These are phyloP conservation scores for Dicorynia guianensis DNA, from an alignment of 306 rosid species.

Conservation along the genomic window DNA sequence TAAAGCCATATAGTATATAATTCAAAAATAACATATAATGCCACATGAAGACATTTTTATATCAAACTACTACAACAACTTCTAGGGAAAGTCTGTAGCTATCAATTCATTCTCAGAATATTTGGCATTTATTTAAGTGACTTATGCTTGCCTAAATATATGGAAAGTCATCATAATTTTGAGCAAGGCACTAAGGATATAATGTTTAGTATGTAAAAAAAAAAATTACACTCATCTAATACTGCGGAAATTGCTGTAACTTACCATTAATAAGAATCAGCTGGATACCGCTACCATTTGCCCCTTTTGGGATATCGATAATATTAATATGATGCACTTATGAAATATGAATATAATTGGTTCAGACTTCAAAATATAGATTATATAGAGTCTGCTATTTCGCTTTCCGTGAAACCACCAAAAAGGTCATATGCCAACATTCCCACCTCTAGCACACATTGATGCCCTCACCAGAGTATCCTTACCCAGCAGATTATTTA, in stretches of 20 bases:
- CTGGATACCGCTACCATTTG: background rate
- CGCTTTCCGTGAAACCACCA: background rate
- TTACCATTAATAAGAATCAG: conserved; percentile 19
- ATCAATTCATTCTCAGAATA: conserved; percentile 22
- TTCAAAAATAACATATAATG: conserved; percentile 12
- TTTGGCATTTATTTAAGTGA: conserved; percentile 21
- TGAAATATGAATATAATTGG: no score
- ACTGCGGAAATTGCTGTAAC: conserved; percentile 6
- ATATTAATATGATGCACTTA: no score
- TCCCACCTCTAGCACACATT: background rate
- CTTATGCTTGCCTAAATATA: background rate
- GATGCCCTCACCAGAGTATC: background rate
- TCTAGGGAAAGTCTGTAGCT: background rate
- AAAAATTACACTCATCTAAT: conserved; percentile 24
- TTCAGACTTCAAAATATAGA: background rate
- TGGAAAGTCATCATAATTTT: background rate
- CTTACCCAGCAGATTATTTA: no score
- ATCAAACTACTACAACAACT: conserved; percentile 5
- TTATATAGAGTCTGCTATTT: no score
- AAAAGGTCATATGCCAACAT: no score
- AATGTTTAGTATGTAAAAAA: background rate
- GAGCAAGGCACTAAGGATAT: conserved; percentile 20
- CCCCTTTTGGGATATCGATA: no score
- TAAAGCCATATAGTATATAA: conserved; percentile 2
- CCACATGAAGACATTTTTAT: conserved; percentile 26